These are phyloP conservation scores for Eruca vesicaria DNA, from an alignment of 441 rosid species.

Conservation along the genomic window DNA sequence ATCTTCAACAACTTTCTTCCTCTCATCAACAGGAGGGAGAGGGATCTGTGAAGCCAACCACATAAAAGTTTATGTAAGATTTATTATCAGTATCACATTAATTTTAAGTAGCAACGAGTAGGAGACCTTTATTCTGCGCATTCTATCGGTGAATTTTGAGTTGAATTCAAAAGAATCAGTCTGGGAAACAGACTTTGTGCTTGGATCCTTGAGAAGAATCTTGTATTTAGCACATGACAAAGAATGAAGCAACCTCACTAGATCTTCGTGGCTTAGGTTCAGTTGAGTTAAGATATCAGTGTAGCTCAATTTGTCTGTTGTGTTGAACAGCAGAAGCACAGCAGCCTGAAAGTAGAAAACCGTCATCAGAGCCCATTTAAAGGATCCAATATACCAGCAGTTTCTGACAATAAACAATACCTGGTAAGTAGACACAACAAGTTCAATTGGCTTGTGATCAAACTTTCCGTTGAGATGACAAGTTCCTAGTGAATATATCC, in stretches of 20 bases:
- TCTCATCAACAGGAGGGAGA: constrained; percentile 87
- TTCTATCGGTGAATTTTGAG: constrained; percentile 72
- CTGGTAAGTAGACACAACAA: constrained; percentile 94
- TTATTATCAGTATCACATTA: too few species aligned
- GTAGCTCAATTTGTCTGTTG: constrained; percentile 69
- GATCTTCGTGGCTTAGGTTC: constrained; percentile 79
- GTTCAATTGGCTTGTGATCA: constrained; percentile 75
- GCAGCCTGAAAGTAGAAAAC: constrained; percentile 54
- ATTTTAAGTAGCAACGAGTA: background rate
- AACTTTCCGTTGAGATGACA: constrained; percentile 81
- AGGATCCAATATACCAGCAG: background rate
- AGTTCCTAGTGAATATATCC: constrained; percentile 91
- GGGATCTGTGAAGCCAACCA: constrained; percentile 55
- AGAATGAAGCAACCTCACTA: constrained; percentile 86
- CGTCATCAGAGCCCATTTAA: background rate
- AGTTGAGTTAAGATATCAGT: constrained; percentile 76
- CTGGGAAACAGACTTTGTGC: constrained; percentile 60
- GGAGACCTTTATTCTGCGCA: constrained; percentile 93
- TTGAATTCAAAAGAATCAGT: constrained; percentile 77
- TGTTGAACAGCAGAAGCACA: constrained; percentile 75
- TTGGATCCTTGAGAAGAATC: constrained; percentile 78
- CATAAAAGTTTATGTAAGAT: background rate
- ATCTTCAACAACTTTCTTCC: constrained; percentile 86
- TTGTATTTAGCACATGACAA: constrained; percentile 89
- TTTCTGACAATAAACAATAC: constrained; percentile 32